Evolutionary conservation across 148 eudicot species (phyloP), one percentile per base, ranked within the genome.

Genomic region (Oxyria digyna): DNA sequence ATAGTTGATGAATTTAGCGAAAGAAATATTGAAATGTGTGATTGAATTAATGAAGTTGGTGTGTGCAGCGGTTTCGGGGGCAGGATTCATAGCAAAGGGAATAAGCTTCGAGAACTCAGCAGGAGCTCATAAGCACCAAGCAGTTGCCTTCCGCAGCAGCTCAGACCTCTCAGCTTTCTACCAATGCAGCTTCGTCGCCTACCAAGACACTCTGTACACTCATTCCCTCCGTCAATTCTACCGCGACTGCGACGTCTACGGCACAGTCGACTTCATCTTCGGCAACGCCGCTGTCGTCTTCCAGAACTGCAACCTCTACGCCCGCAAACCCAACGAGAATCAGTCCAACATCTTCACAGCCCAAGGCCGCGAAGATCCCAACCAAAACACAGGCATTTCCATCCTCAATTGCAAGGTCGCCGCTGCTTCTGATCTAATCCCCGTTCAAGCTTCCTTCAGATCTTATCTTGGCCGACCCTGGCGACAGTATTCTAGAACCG

Each of bases 211-310:
- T 2, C 86, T 93, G 20, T 93, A 93, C 67, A 77, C 77, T 68
- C 98, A 92, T 76, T 82, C 96, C 24, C 84, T 89, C 31, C 84
- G 98, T 20, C 98, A 93, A 67, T 93, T 93, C 73, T 93, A 85
- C 65, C 84, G 91, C n/a, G 88, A 87, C 10, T 93, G 98, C 65
- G 95, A 89, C 78, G 29, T 93, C 12, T 89, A 93, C 57, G 98
- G 98, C 11, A 93, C 98, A 8, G 71, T 93, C 6, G 98, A 93
- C 69, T 93, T 93, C 87, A 80, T 93, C 21, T 93, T 93, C 62
- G 98, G 98, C 13, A 93, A 93, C 65, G 91, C 98, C 0, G 98
- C 95, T 7, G 96, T 86, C 23, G 96, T 93, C 9, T 74, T 93
- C 83, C 98, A 93, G 41, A 80, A 78, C 62, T 83, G 91, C 72